phyloP scores from a whole-genome alignment of 768 basidiomycete genomes.

The Leccinum subtestaceum region DNA sequence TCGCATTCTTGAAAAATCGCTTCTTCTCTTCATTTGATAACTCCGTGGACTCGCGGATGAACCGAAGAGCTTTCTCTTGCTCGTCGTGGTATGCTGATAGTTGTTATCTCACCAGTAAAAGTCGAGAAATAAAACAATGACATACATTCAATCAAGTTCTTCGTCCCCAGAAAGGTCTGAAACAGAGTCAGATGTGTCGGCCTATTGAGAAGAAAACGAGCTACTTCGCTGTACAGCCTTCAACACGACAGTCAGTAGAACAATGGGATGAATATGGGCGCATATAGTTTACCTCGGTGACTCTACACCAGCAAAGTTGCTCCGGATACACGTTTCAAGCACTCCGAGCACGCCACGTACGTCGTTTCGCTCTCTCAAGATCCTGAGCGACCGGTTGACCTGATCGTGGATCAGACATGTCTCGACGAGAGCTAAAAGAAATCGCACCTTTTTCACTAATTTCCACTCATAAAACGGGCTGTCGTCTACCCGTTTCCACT shows the following conservation, averaged over 20 bases:
- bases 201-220: slow-evolving; percentile 6
- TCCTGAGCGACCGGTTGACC: slow-evolving; percentile 73
- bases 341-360: slow-evolving; percentile 85
- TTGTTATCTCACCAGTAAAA: neutral
- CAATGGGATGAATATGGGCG: neutral
- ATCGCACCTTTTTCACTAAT: slow-evolving; percentile 66
- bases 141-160: slow-evolving; percentile 82
- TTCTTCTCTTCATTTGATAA: slow-evolving; percentile 86
- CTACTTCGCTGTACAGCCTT: slow-evolving; percentile 85
- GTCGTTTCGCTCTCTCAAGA: slow-evolving; percentile 73
- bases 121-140: neutral
- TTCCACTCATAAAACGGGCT: slow-evolving; percentile 92
- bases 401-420: slow-evolving; percentile 19
- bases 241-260: slow-evolving; percentile 8
- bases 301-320: slow-evolving; percentile 93
- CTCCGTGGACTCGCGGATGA: slow-evolving; percentile 69
- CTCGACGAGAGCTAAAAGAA: neutral
- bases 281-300: slow-evolving; percentile 56
- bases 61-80: slow-evolving; percentile 71
- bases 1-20: slow-evolving; percentile 85
- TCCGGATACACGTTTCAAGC: slow-evolving; percentile 84
- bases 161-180: slow-evolving; percentile 90
- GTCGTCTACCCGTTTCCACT: slow-evolving; percentile 88
- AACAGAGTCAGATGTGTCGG: slow-evolving; percentile 11
- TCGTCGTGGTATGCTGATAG: slow-evolving; percentile 78